These are phyloP conservation scores for Talaromyces thailandensis DNA, from an alignment of 495 filamentous ascomycete genomes.

Conservation along the genomic window DNA sequence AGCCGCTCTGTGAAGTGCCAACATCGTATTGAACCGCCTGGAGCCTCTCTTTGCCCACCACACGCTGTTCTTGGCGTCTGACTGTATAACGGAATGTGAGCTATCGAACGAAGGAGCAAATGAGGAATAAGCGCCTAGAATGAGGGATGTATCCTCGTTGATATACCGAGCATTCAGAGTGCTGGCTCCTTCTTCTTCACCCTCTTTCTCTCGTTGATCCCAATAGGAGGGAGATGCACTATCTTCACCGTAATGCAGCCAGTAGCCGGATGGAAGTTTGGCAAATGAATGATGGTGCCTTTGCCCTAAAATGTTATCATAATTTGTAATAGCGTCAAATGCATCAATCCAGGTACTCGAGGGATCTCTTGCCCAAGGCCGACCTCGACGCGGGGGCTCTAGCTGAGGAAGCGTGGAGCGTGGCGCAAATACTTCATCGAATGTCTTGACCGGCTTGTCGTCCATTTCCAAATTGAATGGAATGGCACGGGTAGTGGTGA, in stretches of 20 bases:
- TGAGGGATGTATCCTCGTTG: slow-evolving; percentile 44
- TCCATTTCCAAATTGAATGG: slow-evolving; percentile 40
- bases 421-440: slow-evolving; percentile 75
- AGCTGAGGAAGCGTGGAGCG: slow-evolving; percentile 56
- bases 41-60: slow-evolving; percentile 81
- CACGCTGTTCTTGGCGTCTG: slow-evolving; percentile 59
- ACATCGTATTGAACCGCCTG: slow-evolving; percentile 44
- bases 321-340: slow-evolving; percentile 31
- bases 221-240: slow-evolving; percentile 34
- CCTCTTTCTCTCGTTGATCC: slow-evolving; percentile 31
- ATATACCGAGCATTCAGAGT: slow-evolving; percentile 8
- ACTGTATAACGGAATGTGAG: slow-evolving; percentile 61
- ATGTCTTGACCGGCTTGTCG: slow-evolving; percentile 42
- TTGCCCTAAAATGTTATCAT: slow-evolving; percentile 26
- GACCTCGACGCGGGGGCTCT: slow-evolving; percentile 49
- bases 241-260: slow-evolving; percentile 36
- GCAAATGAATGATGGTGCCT: slow-evolving; percentile 32
- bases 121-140: slow-evolving; percentile 76
- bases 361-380: slow-evolving; percentile 17
- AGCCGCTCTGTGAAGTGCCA: slow-evolving; percentile 18
- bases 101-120: slow-evolving; percentile 84
- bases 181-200: background rate
- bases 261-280: slow-evolving; percentile 29
- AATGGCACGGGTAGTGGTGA: slow-evolving; percentile 59
- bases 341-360: slow-evolving; percentile 30